phyloP scores from a whole-genome alignment of 306 rosid genomes.

The Prunus fruticosa region DNA sequence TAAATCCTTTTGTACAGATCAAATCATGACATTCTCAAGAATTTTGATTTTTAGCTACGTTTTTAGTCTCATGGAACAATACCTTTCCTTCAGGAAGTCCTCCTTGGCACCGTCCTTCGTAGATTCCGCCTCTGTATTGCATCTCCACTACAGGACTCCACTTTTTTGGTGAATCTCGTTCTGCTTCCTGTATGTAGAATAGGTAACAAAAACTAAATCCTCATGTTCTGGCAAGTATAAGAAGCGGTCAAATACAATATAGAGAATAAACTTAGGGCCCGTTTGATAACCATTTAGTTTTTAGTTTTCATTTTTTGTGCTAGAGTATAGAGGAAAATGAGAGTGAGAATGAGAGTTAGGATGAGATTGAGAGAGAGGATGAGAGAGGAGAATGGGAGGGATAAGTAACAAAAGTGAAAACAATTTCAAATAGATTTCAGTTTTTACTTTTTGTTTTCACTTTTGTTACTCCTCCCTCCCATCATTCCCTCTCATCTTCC shows the following conservation, averaged over 20 bases:
- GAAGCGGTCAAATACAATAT: not conserved
- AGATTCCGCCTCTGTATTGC: constrained; percentile 84
- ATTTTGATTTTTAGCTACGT: not conserved
- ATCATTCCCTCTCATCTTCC: too few relatives aligned
- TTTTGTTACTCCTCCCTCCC: too few relatives aligned
- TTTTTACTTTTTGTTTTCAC: too few relatives aligned
- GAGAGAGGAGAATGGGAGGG: too few relatives aligned
- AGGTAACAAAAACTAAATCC: constrained; percentile 21
- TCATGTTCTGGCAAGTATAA: constrained; percentile 4
- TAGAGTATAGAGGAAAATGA: too few relatives aligned
- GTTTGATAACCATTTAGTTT: too few relatives aligned
- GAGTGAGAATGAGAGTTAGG: too few relatives aligned
- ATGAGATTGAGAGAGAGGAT: too few relatives aligned
- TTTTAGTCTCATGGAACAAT: constrained; percentile 7
- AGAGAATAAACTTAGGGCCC: not conserved
- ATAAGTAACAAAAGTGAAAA: too few relatives aligned
- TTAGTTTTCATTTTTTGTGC: too few relatives aligned
- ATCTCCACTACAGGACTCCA: constrained; percentile 90
- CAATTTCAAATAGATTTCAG: too few relatives aligned
- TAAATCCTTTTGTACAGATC: not conserved
- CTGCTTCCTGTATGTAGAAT: constrained; percentile 65
- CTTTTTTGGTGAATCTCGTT: constrained; percentile 78
- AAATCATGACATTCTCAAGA: not conserved
- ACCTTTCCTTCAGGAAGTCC: constrained; percentile 99
- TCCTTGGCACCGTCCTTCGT: constrained; percentile 92